phyloP scores from a whole-genome alignment of 371 early-diverging fungal species.

The Haplosporangium sp. region DNA sequence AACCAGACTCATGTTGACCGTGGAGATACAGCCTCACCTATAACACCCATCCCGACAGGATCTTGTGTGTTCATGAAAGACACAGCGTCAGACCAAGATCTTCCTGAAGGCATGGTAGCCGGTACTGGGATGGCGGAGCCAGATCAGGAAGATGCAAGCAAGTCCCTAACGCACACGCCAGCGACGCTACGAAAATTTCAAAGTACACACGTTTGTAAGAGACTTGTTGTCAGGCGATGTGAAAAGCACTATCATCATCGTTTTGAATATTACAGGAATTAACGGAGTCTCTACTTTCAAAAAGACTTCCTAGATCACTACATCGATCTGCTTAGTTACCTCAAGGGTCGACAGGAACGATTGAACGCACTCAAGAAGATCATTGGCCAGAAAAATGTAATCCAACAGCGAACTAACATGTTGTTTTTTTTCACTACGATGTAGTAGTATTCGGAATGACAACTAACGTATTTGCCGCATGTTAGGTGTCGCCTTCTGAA shows the following conservation, averaged over 20 bases:
- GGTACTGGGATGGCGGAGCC: background rate
- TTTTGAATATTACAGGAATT: background rate
- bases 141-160: background rate
- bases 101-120: background rate
- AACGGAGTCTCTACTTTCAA: no score
- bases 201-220: constrained; percentile 42
- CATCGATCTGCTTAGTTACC: constrained; percentile 76
- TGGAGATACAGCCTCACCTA: background rate
- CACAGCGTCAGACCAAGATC: no score
- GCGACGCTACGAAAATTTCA: constrained; percentile 42
- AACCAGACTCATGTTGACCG: no score
- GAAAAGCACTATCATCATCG: background rate
- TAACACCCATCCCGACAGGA: no score
- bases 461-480: no score
- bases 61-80: no score
- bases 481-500: constrained; percentile 53
- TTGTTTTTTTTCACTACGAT: background rate
- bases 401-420: background rate
- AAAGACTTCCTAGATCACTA: constrained; percentile 83
- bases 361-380: constrained; percentile 65
- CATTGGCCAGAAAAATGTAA: constrained; percentile 37
- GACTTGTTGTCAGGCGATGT: background rate
- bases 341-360: constrained; percentile 71
- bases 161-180: background rate
- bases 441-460: no score